These are phyloP conservation scores for Cytospora leucostoma DNA, from an alignment of 2,329 filamentous ascomycete genomes.

Conservation along the genomic window DNA sequence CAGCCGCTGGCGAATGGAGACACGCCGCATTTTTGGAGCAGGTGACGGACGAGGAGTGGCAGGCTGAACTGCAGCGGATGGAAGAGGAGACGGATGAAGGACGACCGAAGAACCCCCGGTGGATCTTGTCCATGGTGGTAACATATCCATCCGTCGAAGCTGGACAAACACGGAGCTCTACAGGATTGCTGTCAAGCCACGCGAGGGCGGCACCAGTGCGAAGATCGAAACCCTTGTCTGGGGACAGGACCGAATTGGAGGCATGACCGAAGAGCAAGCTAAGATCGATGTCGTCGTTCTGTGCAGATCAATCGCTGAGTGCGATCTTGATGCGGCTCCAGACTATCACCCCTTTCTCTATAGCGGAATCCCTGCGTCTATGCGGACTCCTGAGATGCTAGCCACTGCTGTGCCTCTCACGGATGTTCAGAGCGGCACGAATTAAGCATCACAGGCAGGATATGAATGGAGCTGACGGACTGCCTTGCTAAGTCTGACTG, in stretches of 20 bases:
- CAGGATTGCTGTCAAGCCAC: slow-evolving; percentile 7
- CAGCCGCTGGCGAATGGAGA: too few species aligned
- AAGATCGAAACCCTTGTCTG: slow-evolving; percentile 5
- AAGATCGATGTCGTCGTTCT: slow-evolving; percentile 12
- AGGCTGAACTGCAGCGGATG: background rate
- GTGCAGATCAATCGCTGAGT: slow-evolving; percentile 5
- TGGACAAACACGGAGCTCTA: slow-evolving; percentile 15
- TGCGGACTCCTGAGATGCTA: too few species aligned
- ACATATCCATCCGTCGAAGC: slow-evolving; percentile 8
- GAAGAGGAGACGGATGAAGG: background rate
- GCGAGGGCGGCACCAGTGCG: background rate
- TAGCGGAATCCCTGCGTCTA: too few species aligned
- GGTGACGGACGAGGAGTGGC: background rate
- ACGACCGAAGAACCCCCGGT: background rate
- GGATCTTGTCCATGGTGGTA: background rate
- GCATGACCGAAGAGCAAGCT: slow-evolving; percentile 6
- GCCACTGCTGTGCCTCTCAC: too few species aligned
- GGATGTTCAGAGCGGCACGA: too few species aligned
- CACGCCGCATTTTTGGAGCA: too few species aligned
- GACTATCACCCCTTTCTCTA: background rate
- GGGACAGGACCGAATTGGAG: background rate
- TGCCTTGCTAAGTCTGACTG: too few species aligned
- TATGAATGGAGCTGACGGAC: too few species aligned
- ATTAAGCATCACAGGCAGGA: too few species aligned
- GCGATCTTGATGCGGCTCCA: slow-evolving; percentile 11